Percentiles rank a stretch among this genome's conserved stretches.
These are phyloP conservation scores for Pseudonectria foliicola DNA, from an alignment of 2,329 filamentous ascomycete genomes.

Conservation along the genomic window DNA sequence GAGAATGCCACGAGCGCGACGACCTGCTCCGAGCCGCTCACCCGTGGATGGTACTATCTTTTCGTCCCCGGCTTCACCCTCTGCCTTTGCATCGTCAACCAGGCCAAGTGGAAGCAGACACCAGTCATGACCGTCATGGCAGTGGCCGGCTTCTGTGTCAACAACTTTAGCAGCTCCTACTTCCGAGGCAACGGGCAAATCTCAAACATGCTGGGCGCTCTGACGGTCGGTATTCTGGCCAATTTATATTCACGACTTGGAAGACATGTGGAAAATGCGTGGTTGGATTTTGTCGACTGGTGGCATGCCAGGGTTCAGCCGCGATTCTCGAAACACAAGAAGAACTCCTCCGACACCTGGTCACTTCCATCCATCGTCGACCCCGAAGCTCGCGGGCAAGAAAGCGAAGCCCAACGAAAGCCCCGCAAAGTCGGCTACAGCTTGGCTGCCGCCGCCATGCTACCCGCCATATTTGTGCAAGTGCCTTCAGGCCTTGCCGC, in stretches of 20 bases:
- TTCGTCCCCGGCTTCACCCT: conserved; percentile 71
- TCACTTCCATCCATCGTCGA: conserved; percentile 24
- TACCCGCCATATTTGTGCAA: conserved; percentile 77
- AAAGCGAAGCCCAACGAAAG: conserved; percentile 20
- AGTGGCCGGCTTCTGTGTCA: conserved; percentile 66
- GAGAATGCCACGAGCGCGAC: conserved; percentile 40
- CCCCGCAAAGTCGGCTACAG: conserved; percentile 58
- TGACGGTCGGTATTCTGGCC: conserved; percentile 68
- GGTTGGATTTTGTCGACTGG: conserved; percentile 38
- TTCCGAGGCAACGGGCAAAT: conserved; percentile 68
- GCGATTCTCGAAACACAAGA: conserved; percentile 25
- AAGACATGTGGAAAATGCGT: conserved; percentile 47
- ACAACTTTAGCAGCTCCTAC: conserved; percentile 60
- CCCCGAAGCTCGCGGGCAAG: conserved; percentile 23
- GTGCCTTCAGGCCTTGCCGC: conserved; percentile 58
- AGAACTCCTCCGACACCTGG: conserved; percentile 23
- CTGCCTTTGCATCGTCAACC: conserved; percentile 71
- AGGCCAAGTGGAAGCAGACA: conserved; percentile 71
- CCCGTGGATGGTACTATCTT: conserved; percentile 49
- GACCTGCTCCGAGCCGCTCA: conserved; percentile 38
- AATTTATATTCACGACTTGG: conserved; percentile 72
- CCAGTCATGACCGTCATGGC: conserved; percentile 71
- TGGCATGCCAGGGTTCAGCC: conserved; percentile 42
- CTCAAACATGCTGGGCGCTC: conserved; percentile 68
- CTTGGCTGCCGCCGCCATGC: conserved; percentile 74